Conservation (phyloP, 805 yeast genomes). For the Saccharomycopsis synnaedendra region DNA sequence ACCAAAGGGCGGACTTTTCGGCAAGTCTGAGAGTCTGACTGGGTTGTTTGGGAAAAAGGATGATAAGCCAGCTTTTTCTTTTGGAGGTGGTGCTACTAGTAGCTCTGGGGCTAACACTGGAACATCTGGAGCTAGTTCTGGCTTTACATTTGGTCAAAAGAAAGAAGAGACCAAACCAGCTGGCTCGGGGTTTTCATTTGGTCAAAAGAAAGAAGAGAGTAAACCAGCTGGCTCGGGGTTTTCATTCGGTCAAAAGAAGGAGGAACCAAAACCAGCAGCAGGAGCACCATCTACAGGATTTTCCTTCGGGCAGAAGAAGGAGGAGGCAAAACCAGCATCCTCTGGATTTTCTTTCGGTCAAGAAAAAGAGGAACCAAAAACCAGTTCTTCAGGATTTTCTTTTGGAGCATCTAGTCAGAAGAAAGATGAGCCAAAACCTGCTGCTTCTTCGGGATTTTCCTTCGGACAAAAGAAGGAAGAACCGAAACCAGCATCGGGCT, state of each 20-base stretch:
- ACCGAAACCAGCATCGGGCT: slow-evolving; percentile 10
- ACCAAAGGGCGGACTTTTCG: no score
- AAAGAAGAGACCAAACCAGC: slow-evolving; percentile 1
- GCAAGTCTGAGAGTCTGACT: no score
- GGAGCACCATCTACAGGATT: slow-evolving; percentile 7
- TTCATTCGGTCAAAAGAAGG: slow-evolving; percentile 17
- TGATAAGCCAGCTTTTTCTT: no score
- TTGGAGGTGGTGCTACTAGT: slow-evolving; percentile 6
- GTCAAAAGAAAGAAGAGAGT: no score
- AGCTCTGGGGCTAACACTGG: slow-evolving; percentile 22
- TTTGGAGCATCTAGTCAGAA: no score
- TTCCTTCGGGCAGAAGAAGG: slow-evolving; percentile 19
- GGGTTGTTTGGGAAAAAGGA: no score
- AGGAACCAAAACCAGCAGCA: slow-evolving; percentile 15
- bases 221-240: slow-evolving; percentile 11
- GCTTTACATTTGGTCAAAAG: slow-evolving; percentile 10
- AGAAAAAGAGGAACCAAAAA: no score
- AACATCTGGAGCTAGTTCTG: slow-evolving; percentile 13
- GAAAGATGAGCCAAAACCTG: background rate
- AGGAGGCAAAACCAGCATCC: slow-evolving; percentile 3
- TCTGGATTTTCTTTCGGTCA: slow-evolving; percentile 11
- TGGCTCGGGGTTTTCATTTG: slow-evolving; percentile 16
- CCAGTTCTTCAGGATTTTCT: no score
- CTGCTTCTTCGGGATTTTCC: slow-evolving; percentile 12
- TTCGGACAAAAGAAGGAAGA: slow-evolving; percentile 18